phyloP scores from a whole-genome alignment of 2,329 filamentous ascomycete species.

The Aspergillus intermedius region DNA sequence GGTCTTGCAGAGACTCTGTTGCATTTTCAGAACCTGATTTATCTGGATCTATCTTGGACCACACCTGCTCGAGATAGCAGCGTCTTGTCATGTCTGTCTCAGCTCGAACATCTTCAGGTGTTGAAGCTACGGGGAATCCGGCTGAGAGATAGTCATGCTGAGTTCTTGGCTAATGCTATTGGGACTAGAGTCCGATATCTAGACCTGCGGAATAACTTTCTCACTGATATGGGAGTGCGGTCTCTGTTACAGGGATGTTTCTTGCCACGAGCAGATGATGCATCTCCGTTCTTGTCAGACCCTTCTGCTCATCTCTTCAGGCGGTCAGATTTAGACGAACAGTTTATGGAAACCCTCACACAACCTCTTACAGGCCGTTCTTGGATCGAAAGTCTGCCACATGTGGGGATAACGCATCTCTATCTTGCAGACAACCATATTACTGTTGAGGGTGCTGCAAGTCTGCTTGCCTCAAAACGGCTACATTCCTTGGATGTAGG shows the following conservation, averaged over 20 bases:
- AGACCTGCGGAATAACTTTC: slow-evolving; percentile 51
- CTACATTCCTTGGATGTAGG: slow-evolving; percentile 53
- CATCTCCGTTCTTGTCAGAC: slow-evolving; percentile 4
- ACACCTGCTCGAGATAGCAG: slow-evolving; percentile 42
- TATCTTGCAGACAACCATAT: slow-evolving; percentile 52
- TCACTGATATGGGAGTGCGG: slow-evolving; percentile 51
- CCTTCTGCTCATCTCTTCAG: slow-evolving; percentile 16
- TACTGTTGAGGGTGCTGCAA: slow-evolving; percentile 51
- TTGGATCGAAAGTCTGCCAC: slow-evolving; percentile 49
- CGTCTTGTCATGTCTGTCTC: slow-evolving; percentile 44
- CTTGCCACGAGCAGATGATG: slow-evolving; percentile 7
- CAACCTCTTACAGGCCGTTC: slow-evolving; percentile 47
- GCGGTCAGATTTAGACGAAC: slow-evolving; percentile 37
- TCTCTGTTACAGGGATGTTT: slow-evolving; percentile 49
- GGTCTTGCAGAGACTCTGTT: slow-evolving; percentile 48
- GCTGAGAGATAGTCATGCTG: slow-evolving; percentile 48
- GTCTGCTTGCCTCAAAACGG: slow-evolving; percentile 45
- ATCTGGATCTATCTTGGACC: slow-evolving; percentile 54
- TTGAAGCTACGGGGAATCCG: slow-evolving; percentile 51
- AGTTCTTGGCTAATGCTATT: slow-evolving; percentile 48
- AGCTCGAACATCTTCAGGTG: slow-evolving; percentile 48
- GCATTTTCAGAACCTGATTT: slow-evolving; percentile 50
- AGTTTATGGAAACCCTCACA: slow-evolving; percentile 45
- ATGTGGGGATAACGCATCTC: slow-evolving; percentile 54
- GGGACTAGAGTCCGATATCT: slow-evolving; percentile 48